Evolutionary conservation across 208 protist genomes (phyloP), one percentile per base, ranked within the genome.

Genomic region (Trypanosoma congolense): DNA sequence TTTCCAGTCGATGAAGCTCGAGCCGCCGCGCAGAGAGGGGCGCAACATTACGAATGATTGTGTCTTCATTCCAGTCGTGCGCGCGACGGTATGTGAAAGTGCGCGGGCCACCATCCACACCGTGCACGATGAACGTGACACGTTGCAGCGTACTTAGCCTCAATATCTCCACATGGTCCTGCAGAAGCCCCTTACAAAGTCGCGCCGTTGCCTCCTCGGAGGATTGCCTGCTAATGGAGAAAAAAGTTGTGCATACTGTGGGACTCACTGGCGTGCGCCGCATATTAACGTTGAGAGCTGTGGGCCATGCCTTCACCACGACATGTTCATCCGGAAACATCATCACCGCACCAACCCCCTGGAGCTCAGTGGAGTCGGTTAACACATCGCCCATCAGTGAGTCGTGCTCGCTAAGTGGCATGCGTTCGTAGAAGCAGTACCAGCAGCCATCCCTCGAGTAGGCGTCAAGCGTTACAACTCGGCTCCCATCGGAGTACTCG

Each of bases 1-100:
- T 97, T 3, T 53, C 54, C 12, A 99, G 67, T 35, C 89, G 84
- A 44, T 84, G 73, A 8, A 99, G 76, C 68, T 98, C 96, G 10
- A 99, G 80, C 45, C 96, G 82, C 50, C 96, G 93, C 0, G 96
- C 95, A 40, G 96, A 85, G 28, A 97, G 87, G 1, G 96, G 95
- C 54, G 96, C 84, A 41, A 98, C 83, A 73, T 98, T 92, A 55
- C 97, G 84, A 43, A 96, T 87, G 41, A 97, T 77, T 45, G 70
- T 64, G 54, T 98, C 96, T 66, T 97, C 93, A 4, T 56, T 77
- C 71, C 48, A 86, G 51, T 33, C 56, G 41, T 38, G 41, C 16
- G 56, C 59, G 30, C 71, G 60, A 21, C 84, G 70, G 70, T 97
- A 98, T 5, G 96, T 97, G 70, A 97, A 98, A 57, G 86, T 94